A percentile compares a stretch with the other conserved stretches of the same genome.
Conservation (phyloP, 2,329 filamentous ascomycete species). For the Knufia fluminis region DNA sequence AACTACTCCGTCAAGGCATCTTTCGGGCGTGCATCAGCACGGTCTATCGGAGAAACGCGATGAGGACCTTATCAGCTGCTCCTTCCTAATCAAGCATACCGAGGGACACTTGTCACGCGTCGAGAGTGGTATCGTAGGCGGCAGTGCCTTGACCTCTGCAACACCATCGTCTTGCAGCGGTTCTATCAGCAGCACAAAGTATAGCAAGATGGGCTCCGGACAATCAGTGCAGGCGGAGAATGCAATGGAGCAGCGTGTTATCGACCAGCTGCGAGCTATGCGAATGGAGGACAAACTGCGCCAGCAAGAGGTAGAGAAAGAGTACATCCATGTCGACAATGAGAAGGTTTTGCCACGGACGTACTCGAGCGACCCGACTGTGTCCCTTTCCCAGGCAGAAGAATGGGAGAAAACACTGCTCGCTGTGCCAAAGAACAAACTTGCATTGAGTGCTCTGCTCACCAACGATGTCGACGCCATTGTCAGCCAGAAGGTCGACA, state of each 20-base stretch:
- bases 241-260: constrained; percentile 29
- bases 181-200: neutral
- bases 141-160: neutral
- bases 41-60: neutral
- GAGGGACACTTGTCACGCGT: neutral
- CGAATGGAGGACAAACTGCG: constrained; percentile 28
- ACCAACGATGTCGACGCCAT: constrained; percentile 57
- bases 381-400: constrained; percentile 45
- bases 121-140: neutral
- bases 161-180: neutral
- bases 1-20: no score
- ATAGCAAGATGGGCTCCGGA: constrained; percentile 19
- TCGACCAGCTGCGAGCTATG: constrained; percentile 32
- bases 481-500: constrained; percentile 53
- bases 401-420: constrained; percentile 56
- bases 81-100: neutral
- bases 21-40: no score
- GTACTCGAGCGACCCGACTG: constrained; percentile 24
- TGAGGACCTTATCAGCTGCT: neutral
- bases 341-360: constrained; percentile 32
- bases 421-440: constrained; percentile 58
- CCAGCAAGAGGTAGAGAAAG: constrained; percentile 34
- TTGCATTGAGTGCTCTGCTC: constrained; percentile 66
- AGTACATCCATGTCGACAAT: constrained; percentile 45
- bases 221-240: constrained; percentile 21